Evolutionary conservation across 306 rosid species (phyloP), one percentile per base, ranked within the genome.

Genomic region (Lagenaria siceraria): DNA sequence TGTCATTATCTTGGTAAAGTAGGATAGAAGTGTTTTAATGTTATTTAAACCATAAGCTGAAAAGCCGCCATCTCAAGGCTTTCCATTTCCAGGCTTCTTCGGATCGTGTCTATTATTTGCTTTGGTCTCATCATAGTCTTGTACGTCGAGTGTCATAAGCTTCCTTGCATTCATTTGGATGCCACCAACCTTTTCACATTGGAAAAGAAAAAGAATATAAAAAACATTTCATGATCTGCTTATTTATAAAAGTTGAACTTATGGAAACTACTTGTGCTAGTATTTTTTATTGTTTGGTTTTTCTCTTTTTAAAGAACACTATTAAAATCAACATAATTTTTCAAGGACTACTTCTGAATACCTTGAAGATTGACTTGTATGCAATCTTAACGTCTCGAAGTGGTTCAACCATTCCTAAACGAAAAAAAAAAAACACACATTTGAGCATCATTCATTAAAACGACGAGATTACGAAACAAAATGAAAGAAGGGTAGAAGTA

Each of bases 11-110:
- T 66, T 18, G 29, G 27, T 38, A 9, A 9, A 1, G 52, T 1
- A 43, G 42, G 18, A 66, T 17, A 38, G 21, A 25, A 14, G 54
- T 68, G 42, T 14, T 60, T 62, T 62, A 0, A 25, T 4, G 55
- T 49, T 70, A 70, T 43, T 70, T 29, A 13, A 9, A 5, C 24
- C 24, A 46, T 7, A 14, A 73, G n/a, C 5, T 1, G 15, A 17
- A 31, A 42, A 13, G 5, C 15, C 61, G 18, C 62, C 10, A 46
- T 42, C 24, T 79, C 36, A 79, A 56, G 82, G 78, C 59, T 79
- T 70, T 63, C 82, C 82, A 79, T 46, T 72, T 7, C 78, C 78
- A 3, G 82, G 71, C 38, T 59, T 79, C 82, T 72, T 79, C 38
- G 78, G 82, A 43, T 79, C 82, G 18, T 79, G 82, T 52, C 36